Evolutionary conservation across 495 filamentous ascomycete species (phyloP).

Genomic region (Hyaloscypha variabilis): DNA sequence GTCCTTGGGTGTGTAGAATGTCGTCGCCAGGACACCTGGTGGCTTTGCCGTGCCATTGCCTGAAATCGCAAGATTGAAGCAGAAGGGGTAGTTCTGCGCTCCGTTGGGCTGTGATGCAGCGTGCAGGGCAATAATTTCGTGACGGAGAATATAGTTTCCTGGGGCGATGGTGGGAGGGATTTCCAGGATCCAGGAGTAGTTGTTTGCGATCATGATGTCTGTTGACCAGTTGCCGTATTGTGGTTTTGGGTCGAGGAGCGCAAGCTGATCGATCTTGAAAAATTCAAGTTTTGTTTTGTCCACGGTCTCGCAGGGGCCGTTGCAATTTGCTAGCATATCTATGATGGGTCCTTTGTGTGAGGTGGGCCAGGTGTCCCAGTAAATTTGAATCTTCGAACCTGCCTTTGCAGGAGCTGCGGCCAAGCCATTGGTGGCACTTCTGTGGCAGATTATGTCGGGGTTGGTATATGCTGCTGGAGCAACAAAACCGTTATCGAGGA

Average conservation of each 20-base stretch:
- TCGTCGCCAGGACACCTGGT: constrained; percentile 59
- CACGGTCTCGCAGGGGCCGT: constrained; percentile 62
- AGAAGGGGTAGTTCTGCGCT: constrained; percentile 76
- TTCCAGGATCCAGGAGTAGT: constrained; percentile 69
- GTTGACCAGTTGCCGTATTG: constrained; percentile 54
- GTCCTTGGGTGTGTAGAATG: constrained; percentile 64
- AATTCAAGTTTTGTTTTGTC: constrained; percentile 67
- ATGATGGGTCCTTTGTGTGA: constrained; percentile 68
- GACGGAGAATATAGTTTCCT: constrained; percentile 79
- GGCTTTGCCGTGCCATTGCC: constrained; percentile 63
- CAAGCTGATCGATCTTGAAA: constrained; percentile 72
- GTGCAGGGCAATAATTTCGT: constrained; percentile 82
- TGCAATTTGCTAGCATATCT: constrained; percentile 75
- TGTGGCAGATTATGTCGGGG: constrained; percentile 55
- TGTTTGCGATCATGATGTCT: constrained; percentile 68
- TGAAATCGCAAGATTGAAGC: constrained; percentile 73
- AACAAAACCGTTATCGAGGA: constrained; percentile 64
- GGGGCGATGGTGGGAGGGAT: constrained; percentile 66
- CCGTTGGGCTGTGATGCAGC: constrained; percentile 59
- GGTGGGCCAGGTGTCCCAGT: constrained; percentile 40
- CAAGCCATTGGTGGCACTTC: constrained; percentile 39
- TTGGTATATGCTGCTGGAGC: constrained; percentile 44
- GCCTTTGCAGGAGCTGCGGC: constrained; percentile 44
- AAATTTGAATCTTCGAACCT: constrained; percentile 45
- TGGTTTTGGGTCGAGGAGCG: constrained; percentile 51